Evolutionary conservation across 495 filamentous ascomycete genomes (phyloP), one percentile per base, ranked within the genome.

Genomic region (Podospora comata): DNA sequence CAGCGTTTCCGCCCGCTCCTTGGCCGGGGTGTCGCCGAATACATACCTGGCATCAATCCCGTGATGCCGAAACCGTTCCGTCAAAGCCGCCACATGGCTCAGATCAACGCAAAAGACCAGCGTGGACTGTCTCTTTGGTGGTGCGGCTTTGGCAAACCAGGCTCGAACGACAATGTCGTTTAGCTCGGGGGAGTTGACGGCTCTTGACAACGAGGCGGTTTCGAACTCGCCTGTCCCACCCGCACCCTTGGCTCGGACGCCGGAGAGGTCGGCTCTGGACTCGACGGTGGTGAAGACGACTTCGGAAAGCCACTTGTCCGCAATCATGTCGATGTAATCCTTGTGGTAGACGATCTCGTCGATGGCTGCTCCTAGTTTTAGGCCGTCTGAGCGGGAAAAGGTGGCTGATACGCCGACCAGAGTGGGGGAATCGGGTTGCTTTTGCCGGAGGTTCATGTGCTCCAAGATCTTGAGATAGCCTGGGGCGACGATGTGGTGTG

Each of bases 311-410:
- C 87, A 88, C 44, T 93, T 91, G 20, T 96, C 92, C 28, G 85
- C 86, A 66, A 98, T 98, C 94, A 98, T 97, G 70, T 97, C 94
- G 65, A 98, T 85, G 71, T 96, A 99, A 74, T 97, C 93, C 74
- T 91, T 96, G 79, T 98, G 96, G 72, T 97, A 99, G 28, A 97
- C 96, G 65, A 99, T 94, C 68, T 96, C 90, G 71, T 98, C 95
- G 68, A 99, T 91, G 18, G 91, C 94, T 48, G 91, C 86, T 4
- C 94, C 94, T 1, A 99, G 81, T 60, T 85, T 86, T n/a, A 97
- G 80, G 0, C 95, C 95, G 79, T 99, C 95, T 62, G 89, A 90
- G 26, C 95, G 86, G 19, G 93, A 93, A 68, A 98, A 88, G 0
- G 95, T 99, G 5, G 95, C 95, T 23, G 93, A 97, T 7, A 99